Conservation (phyloP, 805 yeast species). For the Candida rishiriensis region DNA sequence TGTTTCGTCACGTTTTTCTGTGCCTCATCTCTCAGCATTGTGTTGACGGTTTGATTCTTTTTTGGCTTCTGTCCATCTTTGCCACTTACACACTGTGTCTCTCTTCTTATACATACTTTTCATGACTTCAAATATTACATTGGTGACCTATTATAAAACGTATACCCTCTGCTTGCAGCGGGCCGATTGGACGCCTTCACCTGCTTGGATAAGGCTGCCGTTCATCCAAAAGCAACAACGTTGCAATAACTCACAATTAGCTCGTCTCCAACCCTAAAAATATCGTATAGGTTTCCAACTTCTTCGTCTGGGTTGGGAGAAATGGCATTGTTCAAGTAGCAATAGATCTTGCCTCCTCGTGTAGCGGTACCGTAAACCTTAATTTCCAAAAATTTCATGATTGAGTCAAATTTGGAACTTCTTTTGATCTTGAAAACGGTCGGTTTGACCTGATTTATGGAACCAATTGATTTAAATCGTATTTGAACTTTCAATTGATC, state of each 20-base stretch:
- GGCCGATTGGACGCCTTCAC: no score
- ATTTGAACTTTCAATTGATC: slow-evolving; percentile 36
- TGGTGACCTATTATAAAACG: no score
- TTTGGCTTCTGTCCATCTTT: no score
- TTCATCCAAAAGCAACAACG: slow-evolving; percentile 42
- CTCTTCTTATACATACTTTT: no score
- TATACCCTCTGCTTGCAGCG: no score
- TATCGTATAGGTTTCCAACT: slow-evolving; percentile 33
- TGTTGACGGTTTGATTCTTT: no score
- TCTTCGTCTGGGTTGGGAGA: slow-evolving; percentile 42
- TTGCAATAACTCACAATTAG: slow-evolving; percentile 42
- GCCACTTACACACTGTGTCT: no score
- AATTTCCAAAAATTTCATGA: slow-evolving; percentile 41
- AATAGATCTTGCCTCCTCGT: slow-evolving; percentile 27
- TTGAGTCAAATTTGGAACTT: slow-evolving; percentile 42
- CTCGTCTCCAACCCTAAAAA: slow-evolving; percentile 34
- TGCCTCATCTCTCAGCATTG: no score
- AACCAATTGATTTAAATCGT: slow-evolving; percentile 58
- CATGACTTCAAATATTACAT: no score
- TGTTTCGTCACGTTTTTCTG: no score
- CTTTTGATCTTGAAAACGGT: slow-evolving; percentile 45
- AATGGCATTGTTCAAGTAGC: slow-evolving; percentile 43
- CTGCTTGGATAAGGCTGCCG: no score
- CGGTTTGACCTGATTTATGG: slow-evolving; percentile 46
- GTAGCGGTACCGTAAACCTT: slow-evolving; percentile 20